Evolutionary conservation across 1,284 basidiomycete species (phyloP).

Genomic region (Laetiporus sulphureus): DNA sequence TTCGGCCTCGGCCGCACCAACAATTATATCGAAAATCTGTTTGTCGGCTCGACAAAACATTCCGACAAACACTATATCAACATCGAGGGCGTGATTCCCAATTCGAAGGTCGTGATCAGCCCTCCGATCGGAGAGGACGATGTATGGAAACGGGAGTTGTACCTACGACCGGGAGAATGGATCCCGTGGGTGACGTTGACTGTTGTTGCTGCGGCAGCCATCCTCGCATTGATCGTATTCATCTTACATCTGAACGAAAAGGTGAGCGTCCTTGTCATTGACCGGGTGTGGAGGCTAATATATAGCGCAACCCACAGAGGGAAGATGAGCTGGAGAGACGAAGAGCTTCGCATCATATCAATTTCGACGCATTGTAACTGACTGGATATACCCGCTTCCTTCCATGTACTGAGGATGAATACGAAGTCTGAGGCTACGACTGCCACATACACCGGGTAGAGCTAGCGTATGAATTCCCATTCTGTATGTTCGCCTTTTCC

Average conservation of each 20-base stretch:
- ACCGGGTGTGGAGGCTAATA: neutral
- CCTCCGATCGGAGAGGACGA: slow-evolving; percentile 54
- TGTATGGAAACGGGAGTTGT: slow-evolving; percentile 86
- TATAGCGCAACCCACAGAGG: slow-evolving; percentile 39
- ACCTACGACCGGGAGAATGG: slow-evolving; percentile 93
- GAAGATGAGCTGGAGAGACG: slow-evolving; percentile 91
- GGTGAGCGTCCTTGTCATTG: slow-evolving; percentile 34
- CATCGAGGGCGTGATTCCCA: slow-evolving; percentile 96
- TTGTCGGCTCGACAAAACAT: slow-evolving; percentile 84
- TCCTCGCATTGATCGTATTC: slow-evolving; percentile 80
- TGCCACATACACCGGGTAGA: slow-evolving; percentile 3
- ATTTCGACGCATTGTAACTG: slow-evolving; percentile 84
- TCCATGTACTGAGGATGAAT: too few species aligned
- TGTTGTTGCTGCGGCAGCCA: slow-evolving; percentile 66
- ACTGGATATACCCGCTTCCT: slow-evolving; percentile 11
- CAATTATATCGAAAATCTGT: slow-evolving; percentile 98
- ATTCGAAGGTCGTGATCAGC: slow-evolving; percentile 94
- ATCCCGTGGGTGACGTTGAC: slow-evolving; percentile 94
- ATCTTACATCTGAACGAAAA: slow-evolving; percentile 91
- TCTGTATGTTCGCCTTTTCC: slow-evolving; percentile 39
- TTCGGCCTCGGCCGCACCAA: slow-evolving; percentile 98
- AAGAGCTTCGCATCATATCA: slow-evolving; percentile 88
- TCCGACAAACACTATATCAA: slow-evolving; percentile 69
- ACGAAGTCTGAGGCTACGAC: too few species aligned
- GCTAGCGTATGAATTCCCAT: slow-evolving; percentile 28